These are phyloP conservation scores for Calonectria multiphialidica DNA, from an alignment of 2,329 filamentous ascomycete genomes.

Conservation along the genomic window DNA sequence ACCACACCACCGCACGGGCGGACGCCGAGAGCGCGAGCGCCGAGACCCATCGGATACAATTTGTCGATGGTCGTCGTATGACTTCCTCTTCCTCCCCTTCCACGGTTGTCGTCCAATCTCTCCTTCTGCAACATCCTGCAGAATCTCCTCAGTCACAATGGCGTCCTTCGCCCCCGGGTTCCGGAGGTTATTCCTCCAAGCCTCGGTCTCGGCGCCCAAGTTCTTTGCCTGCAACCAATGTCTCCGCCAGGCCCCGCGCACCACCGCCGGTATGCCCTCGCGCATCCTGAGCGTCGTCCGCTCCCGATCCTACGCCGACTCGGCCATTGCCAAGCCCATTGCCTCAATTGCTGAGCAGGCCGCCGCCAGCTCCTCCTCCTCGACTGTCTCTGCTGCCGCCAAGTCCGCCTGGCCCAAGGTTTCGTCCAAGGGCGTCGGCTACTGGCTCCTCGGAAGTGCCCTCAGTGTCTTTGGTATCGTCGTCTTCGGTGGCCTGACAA, in stretches of 20 bases:
- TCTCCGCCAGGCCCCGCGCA: conserved; percentile 49
- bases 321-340: conserved; percentile 45
- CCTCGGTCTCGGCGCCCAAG: conserved; percentile 47
- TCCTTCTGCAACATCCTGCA: conserved; percentile 26
- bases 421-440: conserved; percentile 82
- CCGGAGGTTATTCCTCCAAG: conserved; percentile 54
- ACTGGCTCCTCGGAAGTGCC: conserved; percentile 93
- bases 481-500: conserved; percentile 91
- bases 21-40: conserved; percentile 25
- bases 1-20: not conserved
- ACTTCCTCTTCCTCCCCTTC: conserved; percentile 16
- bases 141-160: conserved; percentile 42
- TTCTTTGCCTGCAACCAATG: conserved; percentile 65
- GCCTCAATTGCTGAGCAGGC: conserved; percentile 42
- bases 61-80: conserved; percentile 24
- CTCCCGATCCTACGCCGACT: conserved; percentile 53
- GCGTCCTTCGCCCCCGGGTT: conserved; percentile 56
- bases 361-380: conserved; percentile 38
- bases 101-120: conserved; percentile 13
- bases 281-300: conserved; percentile 55
- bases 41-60: conserved; percentile 24
- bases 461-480: conserved; percentile 97
- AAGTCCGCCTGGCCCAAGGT: conserved; percentile 67
- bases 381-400: conserved; percentile 38
- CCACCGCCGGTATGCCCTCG: conserved; percentile 46